phyloP scores from a whole-genome alignment of 2,329 filamentous ascomycete species.

The Chaetomium sp. region DNA sequence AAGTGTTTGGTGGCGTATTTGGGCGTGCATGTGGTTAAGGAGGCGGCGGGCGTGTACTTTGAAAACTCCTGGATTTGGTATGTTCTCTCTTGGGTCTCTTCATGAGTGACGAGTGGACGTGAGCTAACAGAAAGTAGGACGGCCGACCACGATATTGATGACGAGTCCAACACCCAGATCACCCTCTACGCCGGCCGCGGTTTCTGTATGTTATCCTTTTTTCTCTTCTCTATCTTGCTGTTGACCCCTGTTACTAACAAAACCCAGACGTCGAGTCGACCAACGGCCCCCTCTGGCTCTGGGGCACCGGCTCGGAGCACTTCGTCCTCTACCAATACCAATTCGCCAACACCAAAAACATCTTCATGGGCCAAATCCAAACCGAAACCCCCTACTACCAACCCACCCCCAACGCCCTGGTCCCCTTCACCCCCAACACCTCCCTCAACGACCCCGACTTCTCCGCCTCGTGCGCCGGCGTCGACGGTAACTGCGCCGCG shows the following conservation, averaged over 20 bases:
- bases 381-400: slow-evolving; percentile 66
- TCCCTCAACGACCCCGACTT: slow-evolving; percentile 47
- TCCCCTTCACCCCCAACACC: slow-evolving; percentile 44
- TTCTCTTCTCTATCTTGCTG: neutral
- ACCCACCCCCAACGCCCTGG: slow-evolving; percentile 51
- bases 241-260: neutral
- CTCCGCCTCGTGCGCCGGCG: slow-evolving; percentile 34
- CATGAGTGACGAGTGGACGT: neutral
- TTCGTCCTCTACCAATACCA: slow-evolving; percentile 62
- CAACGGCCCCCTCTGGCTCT: slow-evolving; percentile 50
- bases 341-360: slow-evolving; percentile 51
- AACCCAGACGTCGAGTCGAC: slow-evolving; percentile 37
- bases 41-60: slow-evolving; percentile 33
- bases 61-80: slow-evolving; percentile 45
- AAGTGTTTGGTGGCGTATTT: slow-evolving; percentile 34
- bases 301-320: slow-evolving; percentile 60
- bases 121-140: slow-evolving; percentile 12
- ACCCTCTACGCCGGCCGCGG: slow-evolving; percentile 47
- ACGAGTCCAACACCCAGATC: slow-evolving; percentile 38
- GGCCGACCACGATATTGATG: slow-evolving; percentile 32
- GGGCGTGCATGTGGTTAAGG: slow-evolving; percentile 36
- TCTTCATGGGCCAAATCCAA: slow-evolving; percentile 59
- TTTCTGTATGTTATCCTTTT: slow-evolving; percentile 25
- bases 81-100: neutral
- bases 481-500: slow-evolving; percentile 38